A percentile compares a stretch with the other conserved stretches of the same genome.
Evolutionary conservation across 2,329 filamentous ascomycete genomes (phyloP).

Genomic region (Hypoxylon sp.): DNA sequence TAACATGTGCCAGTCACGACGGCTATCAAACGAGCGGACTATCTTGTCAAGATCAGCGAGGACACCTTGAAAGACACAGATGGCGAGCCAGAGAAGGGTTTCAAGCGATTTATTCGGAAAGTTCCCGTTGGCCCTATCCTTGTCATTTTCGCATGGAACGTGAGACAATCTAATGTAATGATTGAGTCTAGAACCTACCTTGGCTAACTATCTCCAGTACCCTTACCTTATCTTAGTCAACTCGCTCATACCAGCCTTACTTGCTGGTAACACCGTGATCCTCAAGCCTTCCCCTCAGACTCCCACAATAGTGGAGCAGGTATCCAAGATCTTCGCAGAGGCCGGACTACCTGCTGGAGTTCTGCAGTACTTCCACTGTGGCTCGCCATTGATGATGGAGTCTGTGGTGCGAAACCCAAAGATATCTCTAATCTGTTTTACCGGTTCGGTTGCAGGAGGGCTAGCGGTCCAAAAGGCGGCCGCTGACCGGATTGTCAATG

Average conservation of each 20-base stretch:
- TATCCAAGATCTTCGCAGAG: conserved; percentile 80
- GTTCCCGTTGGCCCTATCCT: conserved; percentile 89
- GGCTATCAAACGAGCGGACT: conserved; percentile 86
- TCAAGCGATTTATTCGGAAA: conserved; percentile 91
- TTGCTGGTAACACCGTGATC: conserved; percentile 92
- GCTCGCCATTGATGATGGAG: conserved; percentile 82
- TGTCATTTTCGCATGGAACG: conserved; percentile 96
- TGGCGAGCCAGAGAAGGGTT: conserved; percentile 87
- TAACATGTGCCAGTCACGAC: conserved; percentile 71
- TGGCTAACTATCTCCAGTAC: conserved; percentile 71
- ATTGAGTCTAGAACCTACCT: neutral
- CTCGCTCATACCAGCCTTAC: conserved; percentile 89
- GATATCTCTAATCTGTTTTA: conserved; percentile 90
- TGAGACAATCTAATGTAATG: conserved; percentile 61
- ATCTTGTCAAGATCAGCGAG: conserved; percentile 85
- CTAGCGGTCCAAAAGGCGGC: conserved; percentile 88
- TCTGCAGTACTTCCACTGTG: conserved; percentile 92
- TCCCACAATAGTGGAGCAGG: conserved; percentile 89
- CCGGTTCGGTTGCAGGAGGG: conserved; percentile 90
- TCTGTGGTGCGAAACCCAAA: conserved; percentile 82
- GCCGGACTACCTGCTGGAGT: conserved; percentile 88
- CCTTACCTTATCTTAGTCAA: conserved; percentile 95
- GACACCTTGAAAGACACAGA: conserved; percentile 84
- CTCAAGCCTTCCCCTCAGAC: conserved; percentile 96
- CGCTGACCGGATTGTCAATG: conserved; percentile 84